Conservation (phyloP, 78 protist genomes). For the Dictyostelium brefeldianum region DNA sequence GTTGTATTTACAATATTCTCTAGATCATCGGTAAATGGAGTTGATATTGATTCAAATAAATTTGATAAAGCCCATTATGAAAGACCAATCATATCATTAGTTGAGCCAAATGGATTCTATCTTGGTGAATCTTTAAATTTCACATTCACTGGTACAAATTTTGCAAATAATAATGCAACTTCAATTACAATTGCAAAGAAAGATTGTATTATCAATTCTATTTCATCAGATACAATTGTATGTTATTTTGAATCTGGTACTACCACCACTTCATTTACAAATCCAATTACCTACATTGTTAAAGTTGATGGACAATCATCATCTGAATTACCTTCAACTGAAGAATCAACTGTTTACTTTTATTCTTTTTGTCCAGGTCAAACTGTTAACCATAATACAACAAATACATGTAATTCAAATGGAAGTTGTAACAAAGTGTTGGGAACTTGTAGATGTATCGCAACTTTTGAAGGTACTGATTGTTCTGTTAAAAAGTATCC, state of each 20-base stretch:
- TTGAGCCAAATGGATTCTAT: neutral
- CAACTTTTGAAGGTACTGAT: neutral
- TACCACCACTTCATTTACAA: neutral
- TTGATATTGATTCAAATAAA: neutral
- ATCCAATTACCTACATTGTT: neutral
- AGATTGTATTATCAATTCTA: neutral
- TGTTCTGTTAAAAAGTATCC: neutral
- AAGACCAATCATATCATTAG: neutral
- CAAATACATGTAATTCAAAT: neutral
- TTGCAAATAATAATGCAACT: neutral
- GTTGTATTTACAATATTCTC: neutral
- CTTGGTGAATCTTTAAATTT: neutral
- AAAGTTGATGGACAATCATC: neutral
- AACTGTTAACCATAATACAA: neutral
- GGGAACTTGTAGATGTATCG: neutral
- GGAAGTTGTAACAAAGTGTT: neutral
- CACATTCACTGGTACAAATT: neutral
- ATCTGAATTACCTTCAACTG: neutral
- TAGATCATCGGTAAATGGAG: neutral
- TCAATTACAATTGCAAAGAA: neutral
- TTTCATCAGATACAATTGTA: neutral
- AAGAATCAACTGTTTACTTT: neutral
- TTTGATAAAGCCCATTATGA: neutral
- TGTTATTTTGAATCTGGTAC: neutral
- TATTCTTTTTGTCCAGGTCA: constrained; percentile 9